A percentile compares a stretch with the other conserved stretches of the same genome.
These are phyloP conservation scores for Penicillium macrosclerotiorum DNA, from an alignment of 495 filamentous ascomycete species.

Conservation along the genomic window DNA sequence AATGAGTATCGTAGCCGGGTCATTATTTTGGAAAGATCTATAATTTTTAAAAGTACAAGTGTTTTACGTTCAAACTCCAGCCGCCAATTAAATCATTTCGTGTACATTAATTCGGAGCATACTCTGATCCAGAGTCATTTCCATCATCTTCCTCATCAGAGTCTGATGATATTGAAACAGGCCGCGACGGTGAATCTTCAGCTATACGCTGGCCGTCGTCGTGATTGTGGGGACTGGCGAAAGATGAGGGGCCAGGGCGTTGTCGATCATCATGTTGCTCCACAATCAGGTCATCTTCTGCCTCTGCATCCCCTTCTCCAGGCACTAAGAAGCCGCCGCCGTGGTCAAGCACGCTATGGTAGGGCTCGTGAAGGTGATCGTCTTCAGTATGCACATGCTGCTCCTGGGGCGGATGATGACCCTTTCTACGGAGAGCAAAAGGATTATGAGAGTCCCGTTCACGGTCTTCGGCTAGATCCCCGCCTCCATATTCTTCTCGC, in stretches of 20 bases:
- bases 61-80: slow-evolving; percentile 37
- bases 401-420: slow-evolving; percentile 2
- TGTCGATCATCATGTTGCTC: slow-evolving; percentile 21
- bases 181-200: slow-evolving; percentile 3
- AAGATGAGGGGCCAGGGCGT: neutral
- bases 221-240: neutral
- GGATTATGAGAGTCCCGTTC: slow-evolving; percentile 40
- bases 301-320: slow-evolving; percentile 28
- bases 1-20: too few relatives aligned
- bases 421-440: slow-evolving; percentile 26
- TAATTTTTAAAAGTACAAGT: neutral
- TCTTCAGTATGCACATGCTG: slow-evolving; percentile 8
- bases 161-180: slow-evolving; percentile 6
- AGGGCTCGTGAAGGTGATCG: slow-evolving; percentile 10
- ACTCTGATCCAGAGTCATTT: slow-evolving; percentile 11
- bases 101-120: neutral
- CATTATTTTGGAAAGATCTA: too few relatives aligned
- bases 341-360: slow-evolving; percentile 24
- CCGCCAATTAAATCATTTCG: slow-evolving; percentile 27
- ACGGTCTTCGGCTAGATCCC: slow-evolving; percentile 31
- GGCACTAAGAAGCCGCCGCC: slow-evolving; percentile 37
- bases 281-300: slow-evolving; percentile 31
- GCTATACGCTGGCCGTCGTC: neutral
- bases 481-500: slow-evolving; percentile 72
- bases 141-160: slow-evolving; percentile 1